phyloP scores from a whole-genome alignment of 257 asterid species.

The Scutellaria galericulata region DNA sequence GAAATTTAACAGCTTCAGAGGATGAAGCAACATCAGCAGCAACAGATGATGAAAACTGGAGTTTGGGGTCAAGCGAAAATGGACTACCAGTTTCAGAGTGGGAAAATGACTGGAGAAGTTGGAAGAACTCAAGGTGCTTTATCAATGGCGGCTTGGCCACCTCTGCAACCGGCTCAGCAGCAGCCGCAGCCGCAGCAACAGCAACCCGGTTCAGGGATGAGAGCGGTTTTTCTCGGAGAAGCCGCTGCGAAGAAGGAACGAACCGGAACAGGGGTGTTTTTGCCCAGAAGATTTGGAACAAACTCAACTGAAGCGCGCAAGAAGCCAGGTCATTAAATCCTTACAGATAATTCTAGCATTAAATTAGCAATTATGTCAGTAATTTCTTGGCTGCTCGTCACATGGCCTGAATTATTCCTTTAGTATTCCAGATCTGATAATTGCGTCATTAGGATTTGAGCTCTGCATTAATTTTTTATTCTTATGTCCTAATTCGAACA shows the following conservation, averaged over 20 bases:
- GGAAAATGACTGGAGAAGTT: slow-evolving; percentile 30
- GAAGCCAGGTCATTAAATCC: slow-evolving; percentile 52
- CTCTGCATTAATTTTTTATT: not conserved
- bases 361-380: not conserved
- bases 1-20: slow-evolving; percentile 44
- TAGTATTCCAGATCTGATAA: slow-evolving; percentile 14
- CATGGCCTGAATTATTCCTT: not conserved
- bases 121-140: slow-evolving; percentile 26
- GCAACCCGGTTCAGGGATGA: slow-evolving; percentile 60
- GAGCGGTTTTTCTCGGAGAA: slow-evolving; percentile 68
- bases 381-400: not conserved
- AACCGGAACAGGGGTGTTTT: slow-evolving; percentile 87
- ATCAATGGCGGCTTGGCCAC: slow-evolving; percentile 60
- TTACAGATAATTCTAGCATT: not conserved
- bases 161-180: slow-evolving; percentile 53
- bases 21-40: slow-evolving; percentile 48
- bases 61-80: slow-evolving; percentile 39
- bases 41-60: slow-evolving; percentile 40
- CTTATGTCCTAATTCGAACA: slow-evolving; percentile 8
- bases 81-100: slow-evolving; percentile 40
- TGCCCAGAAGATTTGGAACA: slow-evolving; percentile 60
- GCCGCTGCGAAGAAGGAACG: slow-evolving; percentile 56
- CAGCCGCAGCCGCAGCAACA: slow-evolving; percentile 39
- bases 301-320: slow-evolving; percentile 47
- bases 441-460: not conserved